Base-by-base conservation (phyloP, 352 stramenopile genomes). In the Phytophthora meadii region DNA sequence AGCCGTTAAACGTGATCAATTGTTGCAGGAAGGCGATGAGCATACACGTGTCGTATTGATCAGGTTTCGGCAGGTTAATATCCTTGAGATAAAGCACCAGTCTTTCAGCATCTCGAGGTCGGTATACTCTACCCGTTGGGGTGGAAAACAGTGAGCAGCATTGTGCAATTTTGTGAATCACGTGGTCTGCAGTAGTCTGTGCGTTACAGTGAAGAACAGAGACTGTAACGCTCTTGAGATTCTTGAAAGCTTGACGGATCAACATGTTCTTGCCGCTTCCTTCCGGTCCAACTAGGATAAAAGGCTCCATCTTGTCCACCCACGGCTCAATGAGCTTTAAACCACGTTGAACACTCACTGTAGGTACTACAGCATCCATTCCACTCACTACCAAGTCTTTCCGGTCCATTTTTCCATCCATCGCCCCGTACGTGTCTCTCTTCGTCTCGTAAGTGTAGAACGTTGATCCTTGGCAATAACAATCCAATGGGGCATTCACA, bases 11-110 rank as follows among this genome's bases (percentile, higher is more conserved):
- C 0, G 95, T 98, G 54, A 98, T 78, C 19, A 99, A 68, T 69
- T 98, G 95, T 72, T 99, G 96, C 3, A 99, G 76, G 70, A 99
- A 99, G 4, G 95, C 93, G 25, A 99, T 97, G 19, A 99, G 81
- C 89, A 98, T 97, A 71, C 95, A 98, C 42, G 96, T 99, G 61
- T 98, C 90, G 70, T 98, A 99, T 70, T 94, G 84, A 59, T 99
- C 96, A 0, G 94, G 94, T 40, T 96, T 97, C 4, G 96, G 93
- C 48, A 99, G 69, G 61, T 99, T 98, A 65, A 99, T 98, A 58
- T 99, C 95, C 70, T 98, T 98, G 24, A 99, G 77, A 69, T 98
- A 98, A 1, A 99, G 74, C 27, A 99, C 93, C 0, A 99, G 80
- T 5, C 90, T 77, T 61, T 98, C 94, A 22, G 83, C 88, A 39